Conservation (phyloP, 2,329 filamentous ascomycete genomes). For the Xylariaceae sp. region DNA sequence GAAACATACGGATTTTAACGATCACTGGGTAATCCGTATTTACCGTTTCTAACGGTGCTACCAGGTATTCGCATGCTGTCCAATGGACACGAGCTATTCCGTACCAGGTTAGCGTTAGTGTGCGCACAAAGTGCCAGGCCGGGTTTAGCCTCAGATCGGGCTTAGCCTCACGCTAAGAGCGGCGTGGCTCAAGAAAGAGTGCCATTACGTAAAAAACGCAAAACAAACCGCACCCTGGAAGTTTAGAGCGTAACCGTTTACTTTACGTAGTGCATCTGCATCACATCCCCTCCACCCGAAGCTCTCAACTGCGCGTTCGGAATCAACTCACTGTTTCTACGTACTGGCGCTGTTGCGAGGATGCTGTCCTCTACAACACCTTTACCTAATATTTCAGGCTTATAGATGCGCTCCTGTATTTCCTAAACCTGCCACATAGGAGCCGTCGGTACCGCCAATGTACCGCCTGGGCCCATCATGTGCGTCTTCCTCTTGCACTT, state of each 20-base stretch:
- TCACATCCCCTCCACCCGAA: background rate
- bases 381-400: slow-evolving; percentile 13
- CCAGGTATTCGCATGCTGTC: too few relatives aligned
- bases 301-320: background rate
- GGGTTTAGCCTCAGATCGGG: background rate
- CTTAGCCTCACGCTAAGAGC: background rate
- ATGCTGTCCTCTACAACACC: slow-evolving; percentile 16
- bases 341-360: slow-evolving; percentile 5
- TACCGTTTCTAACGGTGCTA: background rate
- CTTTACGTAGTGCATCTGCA: background rate
- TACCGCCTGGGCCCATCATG: slow-evolving; percentile 27
- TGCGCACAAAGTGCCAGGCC: background rate
- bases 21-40: too few relatives aligned
- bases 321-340: background rate
- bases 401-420: slow-evolving; percentile 19
- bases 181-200: background rate
- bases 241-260: background rate
- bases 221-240: background rate
- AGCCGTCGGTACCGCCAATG: slow-evolving; percentile 23
- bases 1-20: too few relatives aligned
- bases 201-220: background rate
- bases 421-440: slow-evolving; percentile 8
- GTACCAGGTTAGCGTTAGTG: background rate
- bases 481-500: slow-evolving; percentile 16
- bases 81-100: too few relatives aligned